Conservation (phyloP, 1,139 yeast genomes). For the Pichiaceae sp. region DNA sequence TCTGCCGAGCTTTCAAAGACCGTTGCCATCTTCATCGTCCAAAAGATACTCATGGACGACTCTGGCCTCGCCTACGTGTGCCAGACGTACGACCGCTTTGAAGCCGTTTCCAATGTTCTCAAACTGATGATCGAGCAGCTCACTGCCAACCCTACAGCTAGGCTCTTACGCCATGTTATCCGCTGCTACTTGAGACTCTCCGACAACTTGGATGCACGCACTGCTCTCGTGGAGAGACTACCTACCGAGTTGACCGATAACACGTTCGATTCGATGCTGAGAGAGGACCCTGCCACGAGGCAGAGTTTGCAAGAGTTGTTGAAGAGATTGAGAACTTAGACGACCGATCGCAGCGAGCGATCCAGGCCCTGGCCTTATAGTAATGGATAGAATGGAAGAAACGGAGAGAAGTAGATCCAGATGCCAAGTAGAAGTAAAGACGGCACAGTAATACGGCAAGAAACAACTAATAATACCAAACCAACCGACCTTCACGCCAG, state of each 20-base stretch:
- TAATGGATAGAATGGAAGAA: too few species aligned
- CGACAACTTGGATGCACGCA: slow-evolving; percentile 86
- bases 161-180: slow-evolving; percentile 87
- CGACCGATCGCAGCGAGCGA: too few species aligned
- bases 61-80: slow-evolving; percentile 87
- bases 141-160: slow-evolving; percentile 59
- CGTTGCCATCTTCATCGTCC: slow-evolving; percentile 91
- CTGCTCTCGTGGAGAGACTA: slow-evolving; percentile 72
- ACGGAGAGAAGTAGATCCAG: background rate
- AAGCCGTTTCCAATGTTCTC: slow-evolving; percentile 85
- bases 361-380: too few species aligned
- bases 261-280: slow-evolving; percentile 71
- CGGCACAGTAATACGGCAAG: too few species aligned
- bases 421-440: background rate
- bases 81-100: slow-evolving; percentile 90
- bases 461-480: too few species aligned
- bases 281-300: slow-evolving; percentile 84
- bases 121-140: slow-evolving; percentile 86
- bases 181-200: slow-evolving; percentile 87
- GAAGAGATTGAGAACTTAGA: too few species aligned
- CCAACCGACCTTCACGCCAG: too few species aligned
- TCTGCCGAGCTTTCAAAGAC: slow-evolving; percentile 92
- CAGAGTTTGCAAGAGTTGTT: slow-evolving; percentile 73
- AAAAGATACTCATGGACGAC: slow-evolving; percentile 85
- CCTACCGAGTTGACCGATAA: slow-evolving; percentile 89